Evolutionary conservation across 257 asterid genomes (phyloP), one percentile per base, ranked within the genome.

Genomic region (Echium plantagineum): DNA sequence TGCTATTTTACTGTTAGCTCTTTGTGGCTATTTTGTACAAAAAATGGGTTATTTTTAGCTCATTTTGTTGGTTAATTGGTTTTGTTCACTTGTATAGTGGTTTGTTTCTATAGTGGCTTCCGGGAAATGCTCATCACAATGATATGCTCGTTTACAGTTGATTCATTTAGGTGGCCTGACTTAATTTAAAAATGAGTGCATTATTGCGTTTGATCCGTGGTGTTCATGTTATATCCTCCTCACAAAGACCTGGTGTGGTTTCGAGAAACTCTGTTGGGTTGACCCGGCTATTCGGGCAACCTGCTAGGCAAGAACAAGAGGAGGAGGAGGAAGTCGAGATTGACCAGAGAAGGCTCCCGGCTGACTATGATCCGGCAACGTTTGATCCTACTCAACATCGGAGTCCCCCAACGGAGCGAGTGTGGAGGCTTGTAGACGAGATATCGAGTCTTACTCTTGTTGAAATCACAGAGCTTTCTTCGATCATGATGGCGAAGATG

Each of bases 341-440:
- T 60, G 94, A 86, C 75, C 95, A 79, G 61, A 79, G 89, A 68
- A 74, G 80, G 75, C 97, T 89, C 61, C 95, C 95, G 17, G 81
- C 95, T 51, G 97, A 89, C 77, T 89, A 89, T 60, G 89, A 86
- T 60, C 89, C 91, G 15, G 70, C 80, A 17, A 82, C 72, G 58
- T 89, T 86, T 61, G 91, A 89, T 71, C 89, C 97, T 20, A 75
- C 89, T 0, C 94, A 83, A 79, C 90, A 84, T 69, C 91, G 89
- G 1, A 84, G 95, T 67, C 91, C 95, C 63, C 94, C 97, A 22
- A 67, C 87, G 0, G 87, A 80, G 48, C 74, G 89, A 68, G 91
- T 89, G 13, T 82, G 95, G 94, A 82, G 74, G 67, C 95, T 89
- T 7, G 94, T 86, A 28, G 95, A 89, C 64, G 97, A 86, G 63